Evolutionary conservation across 2,329 filamentous ascomycete species (phyloP), one percentile per base, ranked within the genome.

Genomic region (Pseudogymnoascus sp.): DNA sequence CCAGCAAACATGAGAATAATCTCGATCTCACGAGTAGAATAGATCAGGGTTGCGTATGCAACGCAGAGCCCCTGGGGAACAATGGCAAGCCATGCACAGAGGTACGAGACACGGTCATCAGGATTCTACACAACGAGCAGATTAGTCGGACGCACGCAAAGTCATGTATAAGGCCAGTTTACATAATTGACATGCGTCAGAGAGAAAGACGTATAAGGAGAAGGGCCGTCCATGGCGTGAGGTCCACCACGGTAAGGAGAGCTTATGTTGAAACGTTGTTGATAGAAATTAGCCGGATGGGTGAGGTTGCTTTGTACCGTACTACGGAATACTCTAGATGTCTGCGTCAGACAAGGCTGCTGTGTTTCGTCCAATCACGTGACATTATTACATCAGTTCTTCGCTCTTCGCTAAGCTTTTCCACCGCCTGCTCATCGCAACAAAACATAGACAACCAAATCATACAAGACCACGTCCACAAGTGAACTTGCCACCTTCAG

Each of bases 101-200:
- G 74, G 77, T 92, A 91, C 60, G 94, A 97, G 70, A 97, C 65
- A 63, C 82, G 84, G 77, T 97, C 93, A 65, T 85, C 77, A 4
- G 95, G 92, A 77, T 97, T 90, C 92, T 96, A 71, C 64, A 60
- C 53, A 62, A 62, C 59, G 12, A 23, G 31, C n/a, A 40, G 23
- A 28, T 25, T 23, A 53, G 21, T 21, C 44, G 53, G 50, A 42
- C 60, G 40, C 40, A 63, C 42, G 33, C n/a, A 38, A 35, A 59
- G 31, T 21, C 23, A 62, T 62, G 12, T 64, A 60, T 56, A 23
- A 59, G 59, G 33, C n/a, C 23, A n/a, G 76, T 85, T 72, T 78
- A 95, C 92, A 82, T 97, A 97, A 79, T 94, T 91, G 69, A 97
- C 92, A 78, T 97, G 93, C 10, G 94, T 97, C 69, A 99, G 79